Evolutionary conservation across 1,284 basidiomycete genomes (phyloP).

Genomic region (Rhodotorula mucilaginosa): DNA sequence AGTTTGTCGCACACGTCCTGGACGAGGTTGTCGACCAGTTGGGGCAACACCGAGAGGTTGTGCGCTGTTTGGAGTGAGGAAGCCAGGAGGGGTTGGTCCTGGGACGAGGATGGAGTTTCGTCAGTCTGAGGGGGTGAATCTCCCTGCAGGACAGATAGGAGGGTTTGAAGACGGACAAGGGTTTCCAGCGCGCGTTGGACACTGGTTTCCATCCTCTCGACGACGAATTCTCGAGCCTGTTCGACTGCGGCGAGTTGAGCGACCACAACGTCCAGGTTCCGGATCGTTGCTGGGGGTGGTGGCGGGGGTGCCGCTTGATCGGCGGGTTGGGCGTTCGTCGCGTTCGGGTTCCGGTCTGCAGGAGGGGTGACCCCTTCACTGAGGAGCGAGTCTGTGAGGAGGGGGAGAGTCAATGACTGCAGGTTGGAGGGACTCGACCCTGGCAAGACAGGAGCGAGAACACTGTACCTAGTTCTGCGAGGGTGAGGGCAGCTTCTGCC

Average conservation of each 20-base stretch:
- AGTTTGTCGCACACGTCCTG: slow-evolving; percentile 72
- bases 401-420: background rate
- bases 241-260: slow-evolving; percentile 69
- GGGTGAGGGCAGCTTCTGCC: slow-evolving; percentile 82
- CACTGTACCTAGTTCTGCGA: slow-evolving; percentile 73
- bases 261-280: slow-evolving; percentile 66
- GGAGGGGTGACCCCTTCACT: background rate
- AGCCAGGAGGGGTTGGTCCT: slow-evolving; percentile 81
- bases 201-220: slow-evolving; percentile 82
- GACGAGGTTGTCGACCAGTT: slow-evolving; percentile 75
- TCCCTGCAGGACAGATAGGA: too few species aligned
- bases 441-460: too few species aligned
- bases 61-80: slow-evolving; percentile 91
- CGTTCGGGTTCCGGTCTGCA: background rate
- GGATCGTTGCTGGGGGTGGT: slow-evolving; percentile 36
- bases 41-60: slow-evolving; percentile 80
- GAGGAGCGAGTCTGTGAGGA: slow-evolving; percentile 16
- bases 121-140: too few species aligned
- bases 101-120: too few species aligned
- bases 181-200: slow-evolving; percentile 70
- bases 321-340: slow-evolving; percentile 3
- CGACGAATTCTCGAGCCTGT: slow-evolving; percentile 65
- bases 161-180: slow-evolving; percentile 46
- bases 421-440: too few species aligned
- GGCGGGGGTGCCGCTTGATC: slow-evolving; percentile 24